These are phyloP conservation scores for Torulaspora gathmanii DNA, from an alignment of 805 yeast species.

Conservation along the genomic window DNA sequence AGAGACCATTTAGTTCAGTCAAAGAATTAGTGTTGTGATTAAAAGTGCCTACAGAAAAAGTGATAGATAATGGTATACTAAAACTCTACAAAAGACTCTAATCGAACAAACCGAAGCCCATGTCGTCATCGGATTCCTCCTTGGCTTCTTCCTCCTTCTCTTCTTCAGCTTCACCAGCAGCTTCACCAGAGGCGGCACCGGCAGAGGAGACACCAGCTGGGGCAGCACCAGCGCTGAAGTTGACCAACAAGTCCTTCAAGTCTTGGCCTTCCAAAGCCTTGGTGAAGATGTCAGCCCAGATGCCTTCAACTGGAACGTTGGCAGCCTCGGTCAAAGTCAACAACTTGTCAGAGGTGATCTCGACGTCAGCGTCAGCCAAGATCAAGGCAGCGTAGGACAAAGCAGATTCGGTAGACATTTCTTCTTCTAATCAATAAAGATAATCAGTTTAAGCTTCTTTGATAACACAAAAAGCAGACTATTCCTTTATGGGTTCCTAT, in stretches of 20 bases:
- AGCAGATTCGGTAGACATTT: constrained; percentile 83
- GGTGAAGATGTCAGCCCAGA: constrained; percentile 80
- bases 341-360: constrained; percentile 81
- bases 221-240: constrained; percentile 48
- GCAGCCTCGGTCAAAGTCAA: constrained; percentile 70
- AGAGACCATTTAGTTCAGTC: too few relatives aligned
- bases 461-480: constrained; percentile 31
- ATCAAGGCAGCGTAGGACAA: constrained; percentile 98
- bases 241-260: constrained; percentile 61
- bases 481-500: constrained; percentile 28
- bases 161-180: constrained; percentile 53
- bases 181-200: constrained; percentile 45
- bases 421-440: constrained; percentile 28
- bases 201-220: constrained; percentile 42
- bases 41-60: constrained; percentile 10
- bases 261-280: constrained; percentile 78
- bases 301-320: constrained; percentile 65
- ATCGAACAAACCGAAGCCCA: constrained; percentile 91
- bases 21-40: constrained; percentile 2
- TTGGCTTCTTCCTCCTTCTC: constrained; percentile 58
- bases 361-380: constrained; percentile 95
- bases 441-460: constrained; percentile 35
- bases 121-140: constrained; percentile 78
- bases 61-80: constrained; percentile 1
- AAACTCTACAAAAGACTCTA: constrained; percentile 38